These are phyloP conservation scores for Cinnamomum micranthum DNA, from an alignment of 164 flowering plant genomes.

Conservation along the genomic window DNA sequence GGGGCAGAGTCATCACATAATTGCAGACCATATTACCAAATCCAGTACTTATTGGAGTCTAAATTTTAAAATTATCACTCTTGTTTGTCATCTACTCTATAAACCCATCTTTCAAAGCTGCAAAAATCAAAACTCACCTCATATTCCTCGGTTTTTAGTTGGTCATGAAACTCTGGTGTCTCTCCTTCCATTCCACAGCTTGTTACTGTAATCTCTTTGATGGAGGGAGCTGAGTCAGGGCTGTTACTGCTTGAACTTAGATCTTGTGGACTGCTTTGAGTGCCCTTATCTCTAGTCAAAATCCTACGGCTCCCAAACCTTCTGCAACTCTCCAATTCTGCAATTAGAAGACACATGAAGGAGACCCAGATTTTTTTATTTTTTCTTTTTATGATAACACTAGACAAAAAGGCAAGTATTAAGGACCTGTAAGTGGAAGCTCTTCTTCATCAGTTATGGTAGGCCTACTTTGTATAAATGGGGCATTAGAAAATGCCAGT, in stretches of 20 bases:
- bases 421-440: slow-evolving; percentile 29
- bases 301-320: slow-evolving; percentile 6
- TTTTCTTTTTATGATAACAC: neutral
- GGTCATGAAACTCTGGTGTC: neutral
- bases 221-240: slow-evolving; percentile 51
- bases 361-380: neutral
- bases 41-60: too few relatives aligned
- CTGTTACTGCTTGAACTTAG: slow-evolving; percentile 48
- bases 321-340: slow-evolving; percentile 23
- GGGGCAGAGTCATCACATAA: too few relatives aligned
- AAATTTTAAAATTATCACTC: too few relatives aligned
- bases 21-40: too few relatives aligned
- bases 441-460: slow-evolving; percentile 14
- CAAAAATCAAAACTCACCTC: neutral
- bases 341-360: neutral
- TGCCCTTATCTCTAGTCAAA: slow-evolving; percentile 66
- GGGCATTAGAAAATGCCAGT: slow-evolving; percentile 40
- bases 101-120: too few relatives aligned
- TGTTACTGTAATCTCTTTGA: slow-evolving; percentile 33
- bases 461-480: slow-evolving; percentile 23
- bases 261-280: slow-evolving; percentile 57
- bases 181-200: neutral
- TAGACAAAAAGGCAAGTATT: neutral
- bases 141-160: neutral
- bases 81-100: too few relatives aligned